Base-by-base conservation (phyloP, 1,284 basidiomycete species). In the Naganishia albida region DNA sequence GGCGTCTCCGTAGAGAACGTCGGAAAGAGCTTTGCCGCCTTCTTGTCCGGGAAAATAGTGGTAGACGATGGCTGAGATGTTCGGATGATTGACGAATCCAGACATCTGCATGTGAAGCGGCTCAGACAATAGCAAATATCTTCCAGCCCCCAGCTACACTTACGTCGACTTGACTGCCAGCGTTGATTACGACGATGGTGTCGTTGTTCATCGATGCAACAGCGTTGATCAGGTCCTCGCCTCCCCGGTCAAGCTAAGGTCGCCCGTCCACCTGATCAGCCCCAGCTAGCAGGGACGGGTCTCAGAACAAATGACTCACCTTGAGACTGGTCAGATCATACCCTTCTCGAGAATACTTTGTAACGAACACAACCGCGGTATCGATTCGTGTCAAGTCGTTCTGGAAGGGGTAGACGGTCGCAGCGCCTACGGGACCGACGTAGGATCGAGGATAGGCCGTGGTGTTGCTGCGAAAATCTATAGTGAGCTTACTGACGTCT, bases 151-250 rank as follows among this genome's bases (percentile, higher is more conserved):
- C 15, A 7, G 30, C 2, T n/a, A 18, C 2, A 75, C 91, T 88
- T 42, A 91, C 69, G 64, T 87, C 85, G 39, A 89, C 79, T 0
- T 88, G 86, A 0, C 89, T 89, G 59, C 89, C 88, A 8, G 86
- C 85, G 78, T 93, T 87, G 30, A 88, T 83, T 39, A 93, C 83
- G 18, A 94, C 91, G 54, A 93, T 84, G 0, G 89, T 91, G 79
- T 93, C 92, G 71, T 83, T 80, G 74, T 91, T 91, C 43, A 80
- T 88, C 16, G 81, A 83, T 20, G 83, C 82, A 16, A 91, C 84
- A 68, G 84, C 85, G 23, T 77, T 71, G 57, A 92, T 83, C 39
- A 92, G 79, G 71, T 90, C 88, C 73, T 91, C 85, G 8, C 57
- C 57, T 42, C 62, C 62, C 18, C 57, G 57, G 20, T 60, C 57